A percentile compares a stretch with the other conserved stretches of the same genome.
Conservation (phyloP, 345 rosid genomes). For the Dipteronia sinensis region DNA sequence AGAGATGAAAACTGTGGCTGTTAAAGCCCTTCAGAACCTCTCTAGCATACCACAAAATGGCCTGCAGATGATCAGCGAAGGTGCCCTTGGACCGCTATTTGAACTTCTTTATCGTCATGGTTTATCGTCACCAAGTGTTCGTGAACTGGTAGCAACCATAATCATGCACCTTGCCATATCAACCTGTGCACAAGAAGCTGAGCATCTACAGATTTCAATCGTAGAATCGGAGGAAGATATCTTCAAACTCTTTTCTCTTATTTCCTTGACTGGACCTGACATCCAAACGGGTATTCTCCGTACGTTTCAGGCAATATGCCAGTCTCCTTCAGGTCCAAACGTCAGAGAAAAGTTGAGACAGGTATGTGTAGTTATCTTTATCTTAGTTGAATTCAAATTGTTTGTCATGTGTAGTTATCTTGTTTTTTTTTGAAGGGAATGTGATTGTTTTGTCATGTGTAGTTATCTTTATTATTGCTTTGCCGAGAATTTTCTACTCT, state of each 20-base stretch:
- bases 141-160: conserved; percentile 29
- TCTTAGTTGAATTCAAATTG: background rate
- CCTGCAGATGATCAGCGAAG: conserved; percentile 29
- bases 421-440: background rate
- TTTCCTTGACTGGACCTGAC: conserved; percentile 34
- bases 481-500: no score
- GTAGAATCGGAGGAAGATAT: conserved; percentile 32
- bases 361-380: conserved; percentile 28
- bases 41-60: conserved; percentile 31
- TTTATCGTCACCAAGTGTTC: conserved; percentile 28
- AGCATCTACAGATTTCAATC: conserved; percentile 24
- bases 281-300: conserved; percentile 31
- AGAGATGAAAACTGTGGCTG: conserved; percentile 27
- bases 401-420: background rate
- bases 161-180: conserved; percentile 33
- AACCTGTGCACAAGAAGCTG: conserved; percentile 20
- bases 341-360: conserved; percentile 32
- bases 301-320: conserved; percentile 28
- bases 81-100: conserved; percentile 29
- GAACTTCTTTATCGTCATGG: conserved; percentile 36
- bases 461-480: no score
- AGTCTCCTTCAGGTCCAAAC: conserved; percentile 23
- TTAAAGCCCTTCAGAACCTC: conserved; percentile 29
- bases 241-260: conserved; percentile 29
- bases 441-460: no score